phyloP scores from a whole-genome alignment of 306 rosid species.

The Clitoria ternatea region DNA sequence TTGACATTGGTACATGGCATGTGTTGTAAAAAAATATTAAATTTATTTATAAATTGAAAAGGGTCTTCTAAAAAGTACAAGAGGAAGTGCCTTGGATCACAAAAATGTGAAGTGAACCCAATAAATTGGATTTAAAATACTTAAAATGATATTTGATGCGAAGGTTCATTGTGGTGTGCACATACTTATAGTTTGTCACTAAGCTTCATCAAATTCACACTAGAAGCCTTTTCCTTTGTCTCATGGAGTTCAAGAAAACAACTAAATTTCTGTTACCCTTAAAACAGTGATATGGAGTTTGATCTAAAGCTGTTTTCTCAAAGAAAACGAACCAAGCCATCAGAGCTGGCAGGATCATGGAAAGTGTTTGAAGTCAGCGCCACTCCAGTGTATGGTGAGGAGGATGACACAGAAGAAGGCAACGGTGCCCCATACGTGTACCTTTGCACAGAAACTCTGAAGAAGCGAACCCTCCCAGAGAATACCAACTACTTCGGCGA shows the following conservation, averaged over 20 bases:
- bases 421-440: slow-evolving; percentile 44
- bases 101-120: slow-evolving; percentile 9
- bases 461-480: slow-evolving; percentile 65
- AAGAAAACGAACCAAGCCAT: slow-evolving; percentile 62
- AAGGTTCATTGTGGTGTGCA: neutral
- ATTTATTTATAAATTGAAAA: too few species aligned
- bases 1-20: too few species aligned
- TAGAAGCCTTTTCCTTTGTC: neutral
- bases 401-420: slow-evolving; percentile 20
- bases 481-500: slow-evolving; percentile 58
- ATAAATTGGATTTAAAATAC: neutral
- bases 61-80: too few species aligned
- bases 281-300: slow-evolving; percentile 53
- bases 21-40: too few species aligned
- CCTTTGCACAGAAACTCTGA: slow-evolving; percentile 72
- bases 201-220: neutral
- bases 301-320: slow-evolving; percentile 68
- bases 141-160: neutral
- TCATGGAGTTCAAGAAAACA: neutral
- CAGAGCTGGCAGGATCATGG: slow-evolving; percentile 83
- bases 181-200: neutral
- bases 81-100: neutral
- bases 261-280: slow-evolving; percentile 1
- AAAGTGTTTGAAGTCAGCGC: slow-evolving; percentile 86
- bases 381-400: slow-evolving; percentile 68